Conservation (phyloP, 345 rosid genomes). For the Populus alba region DNA sequence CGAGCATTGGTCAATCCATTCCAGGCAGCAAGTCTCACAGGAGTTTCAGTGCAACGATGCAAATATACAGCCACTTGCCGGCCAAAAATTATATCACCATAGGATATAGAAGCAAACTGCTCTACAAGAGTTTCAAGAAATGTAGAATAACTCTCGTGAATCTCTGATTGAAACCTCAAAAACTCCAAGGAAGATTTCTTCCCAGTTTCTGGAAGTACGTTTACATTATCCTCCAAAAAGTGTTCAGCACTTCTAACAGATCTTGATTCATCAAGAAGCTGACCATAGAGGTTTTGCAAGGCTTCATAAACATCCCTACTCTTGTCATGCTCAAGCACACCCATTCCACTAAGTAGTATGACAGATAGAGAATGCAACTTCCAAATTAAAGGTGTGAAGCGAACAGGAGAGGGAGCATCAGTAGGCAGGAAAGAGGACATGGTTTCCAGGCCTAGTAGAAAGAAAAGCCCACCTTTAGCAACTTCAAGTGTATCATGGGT, state of each 20-base stretch:
- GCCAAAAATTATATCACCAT: conserved; percentile 65
- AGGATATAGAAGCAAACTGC: conserved; percentile 77
- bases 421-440: conserved; percentile 38
- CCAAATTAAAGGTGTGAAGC: conserved; percentile 64
- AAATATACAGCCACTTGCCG: conserved; percentile 75
- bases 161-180: conserved; percentile 64
- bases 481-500: conserved; percentile 43
- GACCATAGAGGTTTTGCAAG: conserved; percentile 74
- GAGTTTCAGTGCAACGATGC: conserved; percentile 61
- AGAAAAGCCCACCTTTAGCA: conserved; percentile 74
- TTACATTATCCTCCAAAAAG: conserved; percentile 1
- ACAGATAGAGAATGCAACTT: conserved; percentile 81
- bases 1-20: conserved; percentile 53
- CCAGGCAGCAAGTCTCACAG: conserved; percentile 74
- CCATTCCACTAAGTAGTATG: conserved; percentile 67
- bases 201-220: conserved; percentile 17
- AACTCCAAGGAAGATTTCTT: conserved; percentile 28
- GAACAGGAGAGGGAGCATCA: conserved; percentile 45
- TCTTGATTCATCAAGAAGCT: conserved; percentile 52
- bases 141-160: conserved; percentile 69
- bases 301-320: conserved; percentile 56
- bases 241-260: conserved; percentile 11
- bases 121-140: conserved; percentile 74
- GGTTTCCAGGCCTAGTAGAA: conserved; percentile 76
- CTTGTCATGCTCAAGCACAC: conserved; percentile 63